Base-by-base conservation (phyloP, 208 protist species). In the Leishmania guyanensis region DNA sequence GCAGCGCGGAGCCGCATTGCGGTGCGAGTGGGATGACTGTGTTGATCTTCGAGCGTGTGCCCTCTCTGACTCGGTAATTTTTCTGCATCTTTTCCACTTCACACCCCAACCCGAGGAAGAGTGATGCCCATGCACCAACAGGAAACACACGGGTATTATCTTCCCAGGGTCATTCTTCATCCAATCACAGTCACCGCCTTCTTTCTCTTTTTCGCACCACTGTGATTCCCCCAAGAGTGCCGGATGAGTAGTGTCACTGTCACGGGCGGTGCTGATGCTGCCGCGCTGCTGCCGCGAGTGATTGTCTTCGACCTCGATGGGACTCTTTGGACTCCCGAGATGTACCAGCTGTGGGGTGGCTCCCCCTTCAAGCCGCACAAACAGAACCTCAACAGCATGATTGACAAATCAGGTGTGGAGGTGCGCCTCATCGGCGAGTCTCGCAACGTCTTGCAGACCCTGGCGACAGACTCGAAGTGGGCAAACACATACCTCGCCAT, bases 231-330 rank as follows among this genome's bases (percentile, higher is more conserved):
- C 16, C 33, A 62, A 60, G 3, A 33, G 16, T 16, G n/a, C 22
- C 2, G n/a, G 5, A 76, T 76, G 72, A 46, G 53, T 22, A 39
- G 72, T 17, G 3, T 39, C 17, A 39, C 72, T 39, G n/a, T 16
- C 50, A 33, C 51, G 46, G 20, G 9, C 69, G 69, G 46, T n/a
- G 72, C 14, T 62, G 72, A 20, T 29, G 72, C 53, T 46, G 26
- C 72, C 46, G 12, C 72, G 51, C 3, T 60, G 51, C 29, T 62
- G 72, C 72, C 72, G 26, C 72, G 72, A 43, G 90, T 97, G 39
- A 95, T 98, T 82, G 94, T 96, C 64, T 97, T 97, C 74, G 95
- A 98, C 71, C 90, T 98, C 39, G 95, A 98, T 78, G 95, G 94
- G 16, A 98, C 95, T 3, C 84, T 98, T 5, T 98, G 95, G 94